Percentiles rank a stretch among this genome's conserved stretches.
Evolutionary conservation across 2,329 filamentous ascomycete genomes (phyloP).

Genomic region (Grosmannia huntii): DNA sequence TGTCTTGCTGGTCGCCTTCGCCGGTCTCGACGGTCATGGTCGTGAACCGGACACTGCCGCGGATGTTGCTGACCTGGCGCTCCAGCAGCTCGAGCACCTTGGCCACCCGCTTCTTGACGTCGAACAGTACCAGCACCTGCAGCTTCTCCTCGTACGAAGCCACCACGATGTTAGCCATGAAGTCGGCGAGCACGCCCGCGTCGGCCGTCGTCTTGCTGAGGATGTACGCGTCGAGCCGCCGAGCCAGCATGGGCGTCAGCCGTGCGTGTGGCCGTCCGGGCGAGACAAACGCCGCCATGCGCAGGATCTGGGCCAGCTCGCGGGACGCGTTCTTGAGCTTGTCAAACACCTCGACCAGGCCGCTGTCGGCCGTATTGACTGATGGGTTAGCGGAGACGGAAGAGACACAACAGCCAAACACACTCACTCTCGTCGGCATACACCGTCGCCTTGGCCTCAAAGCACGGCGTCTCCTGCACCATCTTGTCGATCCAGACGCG

Average conservation of each 20-base stretch:
- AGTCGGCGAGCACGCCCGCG: conserved; percentile 79
- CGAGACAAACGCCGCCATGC: conserved; percentile 73
- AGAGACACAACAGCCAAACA: neutral
- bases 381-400: conserved; percentile 11
- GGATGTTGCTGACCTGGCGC: conserved; percentile 70
- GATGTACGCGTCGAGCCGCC: conserved; percentile 79
- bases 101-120: conserved; percentile 64
- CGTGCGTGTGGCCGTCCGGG: conserved; percentile 49
- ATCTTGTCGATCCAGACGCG: conserved; percentile 65
- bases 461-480: conserved; percentile 67
- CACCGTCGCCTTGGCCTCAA: conserved; percentile 66
- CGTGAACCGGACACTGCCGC: conserved; percentile 77
- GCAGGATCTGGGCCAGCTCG: conserved; percentile 73
- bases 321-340: conserved; percentile 74
- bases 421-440: conserved; percentile 53
- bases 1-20: conserved; percentile 25
- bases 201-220: conserved; percentile 68
- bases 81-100: conserved; percentile 75
- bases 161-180: conserved; percentile 90
- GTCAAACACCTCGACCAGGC: conserved; percentile 59
- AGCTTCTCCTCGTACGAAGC: conserved; percentile 85
- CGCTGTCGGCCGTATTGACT: conserved; percentile 35
- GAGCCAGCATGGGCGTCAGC: conserved; percentile 72
- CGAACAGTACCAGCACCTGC: conserved; percentile 67
- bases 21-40: conserved; percentile 53